Conservation (phyloP, 2,329 filamentous ascomycete species). For the Calonectria hawksworthii region DNA sequence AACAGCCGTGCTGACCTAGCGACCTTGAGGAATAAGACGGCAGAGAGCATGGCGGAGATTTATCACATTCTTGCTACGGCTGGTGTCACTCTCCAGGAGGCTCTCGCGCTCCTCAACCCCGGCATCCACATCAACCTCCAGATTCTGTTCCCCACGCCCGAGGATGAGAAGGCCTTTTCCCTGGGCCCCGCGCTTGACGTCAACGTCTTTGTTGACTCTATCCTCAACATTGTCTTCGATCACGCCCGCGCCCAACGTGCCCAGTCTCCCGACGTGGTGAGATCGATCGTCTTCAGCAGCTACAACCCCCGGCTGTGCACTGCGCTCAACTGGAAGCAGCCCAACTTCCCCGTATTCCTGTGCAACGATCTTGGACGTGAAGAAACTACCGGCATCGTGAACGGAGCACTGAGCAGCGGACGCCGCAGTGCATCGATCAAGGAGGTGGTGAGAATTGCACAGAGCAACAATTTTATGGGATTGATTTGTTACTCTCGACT, state of each 20-base stretch:
- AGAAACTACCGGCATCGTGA: constrained; percentile 56
- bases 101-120: constrained; percentile 80
- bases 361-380: constrained; percentile 90
- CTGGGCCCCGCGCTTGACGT: constrained; percentile 85
- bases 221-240: constrained; percentile 90
- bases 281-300: constrained; percentile 94
- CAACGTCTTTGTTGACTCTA: constrained; percentile 87
- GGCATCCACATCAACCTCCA: constrained; percentile 94
- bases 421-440: constrained; percentile 88
- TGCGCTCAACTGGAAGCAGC: constrained; percentile 98
- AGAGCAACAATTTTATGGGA: constrained; percentile 98
- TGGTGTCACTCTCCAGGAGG: constrained; percentile 84
- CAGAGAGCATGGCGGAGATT: constrained; percentile 72
- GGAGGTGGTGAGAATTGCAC: constrained; percentile 91
- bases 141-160: constrained; percentile 83
- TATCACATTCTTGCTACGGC: constrained; percentile 81
- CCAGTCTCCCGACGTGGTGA: constrained; percentile 77
- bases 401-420: constrained; percentile 68
- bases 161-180: constrained; percentile 78
- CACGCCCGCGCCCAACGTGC: constrained; percentile 80
- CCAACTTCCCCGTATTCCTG: constrained; percentile 95
- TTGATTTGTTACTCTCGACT: constrained; percentile 90
- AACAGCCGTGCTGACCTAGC: constrained; percentile 60
- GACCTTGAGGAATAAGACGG: constrained; percentile 60
- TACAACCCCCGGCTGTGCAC: constrained; percentile 93